phyloP scores from a whole-genome alignment of 2,329 filamentous ascomycete species.

The Stagonosporopsis cucurbitacearum region DNA sequence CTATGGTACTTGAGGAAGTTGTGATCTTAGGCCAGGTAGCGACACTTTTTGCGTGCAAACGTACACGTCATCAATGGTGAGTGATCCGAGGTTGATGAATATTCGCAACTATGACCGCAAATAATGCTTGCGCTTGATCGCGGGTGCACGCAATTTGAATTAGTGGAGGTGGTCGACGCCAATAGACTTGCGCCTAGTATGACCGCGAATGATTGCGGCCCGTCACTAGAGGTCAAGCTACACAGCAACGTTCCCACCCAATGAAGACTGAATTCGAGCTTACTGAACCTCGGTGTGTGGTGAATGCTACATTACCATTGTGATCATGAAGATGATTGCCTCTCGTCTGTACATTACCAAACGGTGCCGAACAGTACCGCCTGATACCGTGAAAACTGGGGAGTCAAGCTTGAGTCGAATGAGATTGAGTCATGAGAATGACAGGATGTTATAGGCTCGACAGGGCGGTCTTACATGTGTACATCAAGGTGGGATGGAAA shows the following conservation, averaged over 20 bases:
- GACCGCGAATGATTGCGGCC: neutral
- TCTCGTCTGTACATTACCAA: neutral
- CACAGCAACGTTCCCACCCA: neutral
- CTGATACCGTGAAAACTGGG: neutral
- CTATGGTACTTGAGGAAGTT: too few relatives aligned
- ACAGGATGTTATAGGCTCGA: neutral
- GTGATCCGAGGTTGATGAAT: neutral
- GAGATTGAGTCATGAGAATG: neutral
- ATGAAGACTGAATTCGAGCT: neutral
- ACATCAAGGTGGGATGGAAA: neutral
- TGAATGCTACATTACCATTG: neutral
- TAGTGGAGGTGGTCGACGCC: neutral
- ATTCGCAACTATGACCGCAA: slow-evolving; percentile 9
- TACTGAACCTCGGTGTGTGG: neutral
- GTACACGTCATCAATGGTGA: neutral
- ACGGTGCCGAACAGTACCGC: neutral
- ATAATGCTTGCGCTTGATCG: neutral
- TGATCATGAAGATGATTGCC: neutral
- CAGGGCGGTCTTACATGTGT: neutral
- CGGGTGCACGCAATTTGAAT: neutral
- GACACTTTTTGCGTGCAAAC: neutral
- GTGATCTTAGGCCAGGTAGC: too few relatives aligned
- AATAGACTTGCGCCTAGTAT: neutral
- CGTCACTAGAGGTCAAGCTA: neutral
- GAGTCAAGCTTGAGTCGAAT: neutral